phyloP scores from a whole-genome alignment of 2,329 filamentous ascomycete genomes.

The Westerdykella aurantiaca region DNA sequence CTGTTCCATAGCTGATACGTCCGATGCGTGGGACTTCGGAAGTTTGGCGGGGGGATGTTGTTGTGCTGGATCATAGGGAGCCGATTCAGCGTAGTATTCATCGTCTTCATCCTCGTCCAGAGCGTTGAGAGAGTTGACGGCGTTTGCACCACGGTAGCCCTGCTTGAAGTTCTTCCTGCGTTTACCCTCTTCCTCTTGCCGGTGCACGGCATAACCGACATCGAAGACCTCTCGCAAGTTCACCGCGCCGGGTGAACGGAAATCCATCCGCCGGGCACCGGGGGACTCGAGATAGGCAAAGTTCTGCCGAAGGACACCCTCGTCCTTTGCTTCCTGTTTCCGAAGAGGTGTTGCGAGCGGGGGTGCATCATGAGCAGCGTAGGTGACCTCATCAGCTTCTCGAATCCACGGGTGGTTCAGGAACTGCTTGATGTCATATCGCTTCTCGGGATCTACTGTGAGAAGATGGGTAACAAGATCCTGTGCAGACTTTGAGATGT shows the following conservation, averaged over 20 bases:
- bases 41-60: slow-evolving; percentile 57
- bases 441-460: slow-evolving; percentile 90
- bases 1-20: slow-evolving; percentile 72
- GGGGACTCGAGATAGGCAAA: slow-evolving; percentile 55
- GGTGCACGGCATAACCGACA: slow-evolving; percentile 93
- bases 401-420: slow-evolving; percentile 91
- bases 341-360: slow-evolving; percentile 63
- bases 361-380: slow-evolving; percentile 62
- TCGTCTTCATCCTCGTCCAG: slow-evolving; percentile 61
- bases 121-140: slow-evolving; percentile 60
- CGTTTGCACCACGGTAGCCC: slow-evolving; percentile 58
- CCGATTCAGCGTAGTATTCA: slow-evolving; percentile 60
- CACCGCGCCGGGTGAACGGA: slow-evolving; percentile 89
- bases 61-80: slow-evolving; percentile 45
- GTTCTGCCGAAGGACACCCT: slow-evolving; percentile 43
- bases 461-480: slow-evolving; percentile 90
- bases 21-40: slow-evolving; percentile 57
- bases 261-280: slow-evolving; percentile 71
- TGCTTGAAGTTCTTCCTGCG: slow-evolving; percentile 76
- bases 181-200: slow-evolving; percentile 94
- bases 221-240: slow-evolving; percentile 97
- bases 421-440: slow-evolving; percentile 90
- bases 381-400: slow-evolving; percentile 61
- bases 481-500: slow-evolving; percentile 91
- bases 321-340: slow-evolving; percentile 52